Conservation (phyloP, 768 basidiomycete genomes). For the Russula foetens region DNA sequence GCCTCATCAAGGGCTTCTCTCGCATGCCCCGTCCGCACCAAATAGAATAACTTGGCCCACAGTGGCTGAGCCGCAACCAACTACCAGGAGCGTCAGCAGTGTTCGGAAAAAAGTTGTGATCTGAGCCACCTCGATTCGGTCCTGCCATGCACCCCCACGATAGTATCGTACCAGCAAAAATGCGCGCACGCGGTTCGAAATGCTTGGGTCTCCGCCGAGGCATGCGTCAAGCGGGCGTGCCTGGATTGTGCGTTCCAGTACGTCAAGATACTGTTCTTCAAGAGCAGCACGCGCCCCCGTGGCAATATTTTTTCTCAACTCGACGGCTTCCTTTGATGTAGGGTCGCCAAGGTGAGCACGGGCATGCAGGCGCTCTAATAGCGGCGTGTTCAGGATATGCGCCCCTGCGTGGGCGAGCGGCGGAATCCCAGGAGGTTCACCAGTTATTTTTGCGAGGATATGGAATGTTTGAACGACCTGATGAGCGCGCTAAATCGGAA, state of each 20-base stretch:
- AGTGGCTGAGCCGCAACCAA: slow-evolving; percentile 79
- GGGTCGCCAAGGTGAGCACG: slow-evolving; percentile 60
- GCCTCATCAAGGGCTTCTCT: slow-evolving; percentile 79
- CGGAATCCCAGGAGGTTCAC: slow-evolving; percentile 66
- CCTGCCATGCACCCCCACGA: slow-evolving; percentile 75
- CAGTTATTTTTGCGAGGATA: slow-evolving; percentile 66
- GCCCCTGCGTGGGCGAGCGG: slow-evolving; percentile 73
- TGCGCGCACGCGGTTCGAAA: slow-evolving; percentile 83
- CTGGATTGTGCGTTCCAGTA: slow-evolving; percentile 76
- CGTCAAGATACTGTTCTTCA: slow-evolving; percentile 84
- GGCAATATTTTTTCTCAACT: slow-evolving; percentile 65
- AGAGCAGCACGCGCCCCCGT: slow-evolving; percentile 72
- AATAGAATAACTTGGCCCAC: slow-evolving; percentile 92
- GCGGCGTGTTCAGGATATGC: slow-evolving; percentile 71
- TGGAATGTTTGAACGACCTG: slow-evolving; percentile 68
- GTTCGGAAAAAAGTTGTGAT: background rate
- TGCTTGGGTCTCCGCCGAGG: slow-evolving; percentile 86
- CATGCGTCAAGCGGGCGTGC: slow-evolving; percentile 75
- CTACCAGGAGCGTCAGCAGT: slow-evolving; percentile 32
- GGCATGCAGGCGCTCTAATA: slow-evolving; percentile 79
- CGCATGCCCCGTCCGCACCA: slow-evolving; percentile 78
- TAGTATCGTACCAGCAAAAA: slow-evolving; percentile 79
- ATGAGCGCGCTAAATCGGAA: slow-evolving; percentile 34
- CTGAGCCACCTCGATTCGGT: slow-evolving; percentile 65
- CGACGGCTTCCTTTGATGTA: slow-evolving; percentile 56